Evolutionary conservation across 176 grass and related monocot genomes (phyloP).

Genomic region (Rhipidocladum racemiflorum): DNA sequence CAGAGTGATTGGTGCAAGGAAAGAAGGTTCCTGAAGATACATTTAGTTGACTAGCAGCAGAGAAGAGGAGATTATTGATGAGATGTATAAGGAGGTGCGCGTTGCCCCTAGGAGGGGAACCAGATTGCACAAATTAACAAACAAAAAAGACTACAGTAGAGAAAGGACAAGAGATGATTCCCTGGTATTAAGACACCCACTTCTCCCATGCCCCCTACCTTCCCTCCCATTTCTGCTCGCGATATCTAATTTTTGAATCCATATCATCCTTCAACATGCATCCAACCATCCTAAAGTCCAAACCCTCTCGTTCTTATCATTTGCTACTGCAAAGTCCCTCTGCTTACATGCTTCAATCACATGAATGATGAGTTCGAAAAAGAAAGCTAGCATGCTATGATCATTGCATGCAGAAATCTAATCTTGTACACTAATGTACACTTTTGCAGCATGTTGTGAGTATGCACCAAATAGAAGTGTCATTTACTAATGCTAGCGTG

Average conservation of each 20-base stretch:
- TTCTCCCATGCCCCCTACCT: constrained; percentile 40
- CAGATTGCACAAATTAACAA: constrained; percentile 39
- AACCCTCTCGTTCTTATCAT: constrained; percentile 43
- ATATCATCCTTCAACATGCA: constrained; percentile 35
- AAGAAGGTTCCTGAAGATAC: constrained; percentile 32
- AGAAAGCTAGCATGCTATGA: constrained; percentile 43
- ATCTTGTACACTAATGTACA: constrained; percentile 22
- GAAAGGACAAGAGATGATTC: constrained; percentile 52
- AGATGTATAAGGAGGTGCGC: constrained; percentile 14
- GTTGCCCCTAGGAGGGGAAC: constrained; percentile 50
- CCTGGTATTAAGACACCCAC: constrained; percentile 50
- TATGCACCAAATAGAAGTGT: constrained; percentile 2
- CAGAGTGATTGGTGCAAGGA: constrained; percentile 22
- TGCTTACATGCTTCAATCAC: constrained; percentile 41
- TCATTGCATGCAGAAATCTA: constrained; percentile 48
- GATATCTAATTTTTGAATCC: constrained; percentile 35
- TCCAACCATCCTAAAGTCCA: constrained; percentile 32
- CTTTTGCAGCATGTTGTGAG: constrained; percentile 44
- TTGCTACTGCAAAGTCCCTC: constrained; percentile 40
- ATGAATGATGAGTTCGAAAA: constrained; percentile 47
- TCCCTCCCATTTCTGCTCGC: constrained; percentile 26
- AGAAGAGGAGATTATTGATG: constrained; percentile 33
- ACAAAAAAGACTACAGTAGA: constrained; percentile 45
- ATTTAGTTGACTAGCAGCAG: constrained; percentile 35
- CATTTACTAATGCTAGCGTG: constrained; percentile 30